Base-by-base conservation (phyloP, 2,329 filamentous ascomycete genomes). In the Alternaria sp. region DNA sequence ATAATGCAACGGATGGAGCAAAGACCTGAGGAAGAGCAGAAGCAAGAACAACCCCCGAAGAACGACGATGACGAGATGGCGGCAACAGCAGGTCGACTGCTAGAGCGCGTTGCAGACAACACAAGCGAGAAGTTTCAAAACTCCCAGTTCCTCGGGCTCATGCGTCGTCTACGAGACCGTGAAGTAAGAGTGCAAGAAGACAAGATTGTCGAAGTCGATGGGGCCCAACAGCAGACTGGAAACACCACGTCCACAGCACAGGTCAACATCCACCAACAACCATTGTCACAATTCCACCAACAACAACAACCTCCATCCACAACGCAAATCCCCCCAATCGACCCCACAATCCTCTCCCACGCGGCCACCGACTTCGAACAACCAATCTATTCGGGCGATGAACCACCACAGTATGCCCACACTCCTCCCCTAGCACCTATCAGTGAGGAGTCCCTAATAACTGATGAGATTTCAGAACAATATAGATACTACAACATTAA, bases 171-270 rank as follows among this genome's bases (percentile, higher is more conserved):
- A 55, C 86, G 90, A 52, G 88, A 92, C 72, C 83, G 86, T 56
- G 89, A 95, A 79, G 87, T 93, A 14, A 85, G 86, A 49, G 88
- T 95, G 38, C 85, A 91, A 65, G 91, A 89, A 41, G 89, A 92
- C 73, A 86, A 87, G 69, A 83, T 91, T 70, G 87, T 90, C 46
- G 84, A 86, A 70, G 80, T 82, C 61, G 80, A 76, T 75, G 60
- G 56, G 9, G 24, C 41, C 44, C 28, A 30, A 12, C 36, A 51
- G 11, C 42, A 54, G n/a, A n/a, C 9, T 16, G 38, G 20, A 36
- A 28, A 30, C 20, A 24, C 20, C 34, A 56, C 38, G 22, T 24
- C 51, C 11, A 52, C 26, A 8, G 28, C 47, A 26, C 51, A 41
- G 54, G 12, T 36, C 24, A 42, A 28, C n/a, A 22, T 11, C 9